Percentiles rank a stretch among this genome's conserved stretches.
Conservation (phyloP, 345 rosid genomes). For the Citrus mangshanensis region DNA sequence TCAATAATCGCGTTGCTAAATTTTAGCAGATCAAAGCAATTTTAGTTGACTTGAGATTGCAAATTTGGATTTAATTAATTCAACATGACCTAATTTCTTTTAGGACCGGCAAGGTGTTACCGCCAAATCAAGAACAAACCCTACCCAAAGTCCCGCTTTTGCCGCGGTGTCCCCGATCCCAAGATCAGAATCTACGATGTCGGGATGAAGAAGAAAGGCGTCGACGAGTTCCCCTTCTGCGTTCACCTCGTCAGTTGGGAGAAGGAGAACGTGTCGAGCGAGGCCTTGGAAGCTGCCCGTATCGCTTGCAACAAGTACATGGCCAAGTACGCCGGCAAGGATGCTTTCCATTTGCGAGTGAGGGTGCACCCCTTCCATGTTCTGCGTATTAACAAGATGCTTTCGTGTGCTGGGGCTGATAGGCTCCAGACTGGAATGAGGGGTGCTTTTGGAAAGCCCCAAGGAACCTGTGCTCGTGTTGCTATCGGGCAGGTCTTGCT, state of each 20-base stretch:
- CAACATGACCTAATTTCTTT: not conserved
- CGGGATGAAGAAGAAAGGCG: conserved; percentile 63
- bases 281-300: conserved; percentile 57
- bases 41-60: not conserved
- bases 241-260: conserved; percentile 60
- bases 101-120: conserved; percentile 38
- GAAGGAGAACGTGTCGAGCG: conserved; percentile 56
- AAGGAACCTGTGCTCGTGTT: conserved; percentile 50
- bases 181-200: conserved; percentile 62
- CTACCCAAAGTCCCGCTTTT: conserved; percentile 49
- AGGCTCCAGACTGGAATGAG: conserved; percentile 64
- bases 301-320: conserved; percentile 62
- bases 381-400: conserved; percentile 59
- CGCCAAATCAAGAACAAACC: conserved; percentile 58
- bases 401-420: conserved; percentile 64
- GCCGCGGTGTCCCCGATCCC: conserved; percentile 60
- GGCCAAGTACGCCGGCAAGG: conserved; percentile 55
- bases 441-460: conserved; percentile 63
- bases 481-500: conserved; percentile 52
- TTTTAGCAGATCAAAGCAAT: not conserved
- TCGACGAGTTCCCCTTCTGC: conserved; percentile 57
- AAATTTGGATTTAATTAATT: not conserved
- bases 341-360: conserved; percentile 59
- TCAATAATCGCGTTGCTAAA: too few relatives aligned
- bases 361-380: conserved; percentile 65